Percentiles rank a stretch among this genome's conserved stretches.
Conservation (phyloP, 257 asterid genomes). For the Thymus mandschuricus region DNA sequence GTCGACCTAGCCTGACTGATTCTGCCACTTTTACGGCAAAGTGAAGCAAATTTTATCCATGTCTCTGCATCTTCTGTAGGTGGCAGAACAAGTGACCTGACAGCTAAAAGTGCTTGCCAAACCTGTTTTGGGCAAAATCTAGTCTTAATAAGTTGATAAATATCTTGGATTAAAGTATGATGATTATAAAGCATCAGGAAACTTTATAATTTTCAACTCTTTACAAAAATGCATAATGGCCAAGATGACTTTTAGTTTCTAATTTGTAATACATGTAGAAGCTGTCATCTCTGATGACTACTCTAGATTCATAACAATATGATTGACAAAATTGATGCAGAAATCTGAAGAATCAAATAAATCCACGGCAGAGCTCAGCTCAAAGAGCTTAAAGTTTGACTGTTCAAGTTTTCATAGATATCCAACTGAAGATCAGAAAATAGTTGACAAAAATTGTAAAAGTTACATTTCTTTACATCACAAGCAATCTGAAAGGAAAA, state of each 20-base stretch:
- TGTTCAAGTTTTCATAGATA: not conserved
- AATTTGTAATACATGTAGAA: slow-evolving; percentile 14
- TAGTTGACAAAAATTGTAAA: not conserved
- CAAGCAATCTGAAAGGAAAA: slow-evolving; percentile 17
- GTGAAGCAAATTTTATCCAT: slow-evolving; percentile 96
- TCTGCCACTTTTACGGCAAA: slow-evolving; percentile 97
- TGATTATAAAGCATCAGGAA: not conserved
- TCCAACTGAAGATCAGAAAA: not conserved
- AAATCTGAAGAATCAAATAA: slow-evolving; percentile 3
- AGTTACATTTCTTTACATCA: not conserved
- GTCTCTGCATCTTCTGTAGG: slow-evolving; percentile 97
- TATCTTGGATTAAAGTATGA: not conserved
- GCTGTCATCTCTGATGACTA: slow-evolving; percentile 6
- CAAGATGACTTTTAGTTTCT: slow-evolving; percentile 12
- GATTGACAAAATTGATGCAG: slow-evolving; percentile 3
- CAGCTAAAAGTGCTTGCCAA: slow-evolving; percentile 87
- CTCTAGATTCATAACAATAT: not conserved
- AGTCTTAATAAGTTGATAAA: not conserved
- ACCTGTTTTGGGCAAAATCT: slow-evolving; percentile 50
- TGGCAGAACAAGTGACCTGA: slow-evolving; percentile 96
- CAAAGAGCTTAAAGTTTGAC: slow-evolving; percentile 12
- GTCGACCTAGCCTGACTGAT: slow-evolving; percentile 97
- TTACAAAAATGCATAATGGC: slow-evolving; percentile 3
- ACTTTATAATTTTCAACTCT: not conserved
- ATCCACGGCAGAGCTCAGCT: not conserved